Percentiles rank a stretch among this genome's conserved stretches.
Evolutionary conservation across 139 green algal genomes (phyloP).

Genomic region (Pleodorina starrii): DNA sequence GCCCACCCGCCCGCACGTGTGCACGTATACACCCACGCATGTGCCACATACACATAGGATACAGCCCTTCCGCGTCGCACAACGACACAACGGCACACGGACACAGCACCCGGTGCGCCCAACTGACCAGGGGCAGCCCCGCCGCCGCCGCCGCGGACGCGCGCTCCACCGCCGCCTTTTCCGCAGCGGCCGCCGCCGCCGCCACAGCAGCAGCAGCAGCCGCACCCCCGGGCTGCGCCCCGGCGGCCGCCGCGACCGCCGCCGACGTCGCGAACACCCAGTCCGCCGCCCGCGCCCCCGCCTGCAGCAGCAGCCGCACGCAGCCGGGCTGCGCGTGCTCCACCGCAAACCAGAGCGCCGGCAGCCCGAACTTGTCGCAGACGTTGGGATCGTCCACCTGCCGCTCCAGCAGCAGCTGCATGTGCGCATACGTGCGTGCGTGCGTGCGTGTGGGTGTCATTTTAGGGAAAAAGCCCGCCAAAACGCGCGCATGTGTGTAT

Average conservation of each 20-base stretch:
- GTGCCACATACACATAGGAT: too few relatives aligned
- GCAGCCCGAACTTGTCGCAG: constrained; percentile 46
- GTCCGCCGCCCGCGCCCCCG: constrained; percentile 36
- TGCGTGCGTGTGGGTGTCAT: too few relatives aligned
- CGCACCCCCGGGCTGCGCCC: neutral
- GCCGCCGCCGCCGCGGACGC: constrained; percentile 1
- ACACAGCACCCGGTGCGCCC: too few relatives aligned
- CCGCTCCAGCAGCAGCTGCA: constrained; percentile 22
- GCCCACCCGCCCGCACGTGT: too few relatives aligned
- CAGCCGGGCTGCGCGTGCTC: constrained; percentile 43
- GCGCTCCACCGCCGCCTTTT: constrained; percentile 21
- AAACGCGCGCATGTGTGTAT: too few relatives aligned
- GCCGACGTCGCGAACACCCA: constrained; percentile 26
- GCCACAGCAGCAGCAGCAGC: neutral
- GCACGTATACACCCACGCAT: too few relatives aligned
- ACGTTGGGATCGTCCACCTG: constrained; percentile 41
- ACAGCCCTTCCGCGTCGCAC: too few relatives aligned
- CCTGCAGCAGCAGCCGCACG: constrained; percentile 38
- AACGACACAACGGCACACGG: too few relatives aligned
- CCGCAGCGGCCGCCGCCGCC: neutral
- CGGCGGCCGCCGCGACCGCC: neutral
- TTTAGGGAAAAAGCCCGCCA: too few relatives aligned
- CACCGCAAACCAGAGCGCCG: constrained; percentile 47
- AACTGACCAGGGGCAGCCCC: constrained; percentile 24
- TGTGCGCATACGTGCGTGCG: too few relatives aligned